phyloP scores from a whole-genome alignment of 148 eudicot genomes.

The Vaccinium corymbosum region DNA sequence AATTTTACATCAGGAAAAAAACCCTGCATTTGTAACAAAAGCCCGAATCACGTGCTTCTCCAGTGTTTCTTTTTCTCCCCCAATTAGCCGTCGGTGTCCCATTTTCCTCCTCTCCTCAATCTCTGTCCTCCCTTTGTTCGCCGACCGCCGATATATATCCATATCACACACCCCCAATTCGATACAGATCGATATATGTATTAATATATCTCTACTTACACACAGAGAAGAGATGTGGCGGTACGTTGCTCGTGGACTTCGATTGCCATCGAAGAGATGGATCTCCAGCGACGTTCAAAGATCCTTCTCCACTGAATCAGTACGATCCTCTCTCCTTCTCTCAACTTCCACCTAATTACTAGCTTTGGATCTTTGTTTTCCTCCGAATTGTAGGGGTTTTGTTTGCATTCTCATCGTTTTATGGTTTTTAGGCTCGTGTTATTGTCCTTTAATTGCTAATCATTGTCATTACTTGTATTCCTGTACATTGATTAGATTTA shows the following conservation, averaged over 20 bases:
- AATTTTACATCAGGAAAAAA: no score
- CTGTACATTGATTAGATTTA: background rate
- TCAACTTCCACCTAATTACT: background rate
- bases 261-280: constrained; percentile 36
- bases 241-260: constrained; percentile 61
- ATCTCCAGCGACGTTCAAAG: constrained; percentile 39
- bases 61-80: background rate
- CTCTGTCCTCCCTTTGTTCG: background rate
- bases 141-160: background rate
- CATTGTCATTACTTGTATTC: background rate
- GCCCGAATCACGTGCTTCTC: background rate
- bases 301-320: constrained; percentile 64
- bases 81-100: background rate
- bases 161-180: background rate
- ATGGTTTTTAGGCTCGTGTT: background rate
- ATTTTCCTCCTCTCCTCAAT: background rate
- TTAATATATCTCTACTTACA: background rate
- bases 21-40: no score
- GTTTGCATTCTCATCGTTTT: background rate
- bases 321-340: constrained; percentile 23
- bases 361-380: background rate
- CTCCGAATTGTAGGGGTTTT: background rate
- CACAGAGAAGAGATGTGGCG: constrained; percentile 64
- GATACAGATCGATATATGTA: background rate
- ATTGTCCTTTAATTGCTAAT: background rate